These are phyloP conservation scores for Backusella tuberculispora DNA, from an alignment of 192 early-diverging fungal genomes.

Conservation along the genomic window DNA sequence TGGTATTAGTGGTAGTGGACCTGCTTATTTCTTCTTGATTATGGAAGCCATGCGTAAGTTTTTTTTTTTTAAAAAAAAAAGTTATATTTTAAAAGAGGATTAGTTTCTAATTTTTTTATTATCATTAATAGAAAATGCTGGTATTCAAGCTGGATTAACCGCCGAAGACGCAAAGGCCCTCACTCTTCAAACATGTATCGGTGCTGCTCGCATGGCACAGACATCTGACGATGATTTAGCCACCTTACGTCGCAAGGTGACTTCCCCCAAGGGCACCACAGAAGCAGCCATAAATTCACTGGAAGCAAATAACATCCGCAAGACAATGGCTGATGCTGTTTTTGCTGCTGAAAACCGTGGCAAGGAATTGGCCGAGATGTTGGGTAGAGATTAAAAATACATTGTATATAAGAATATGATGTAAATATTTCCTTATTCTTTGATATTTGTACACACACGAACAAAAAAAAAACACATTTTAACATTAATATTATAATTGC, in stretches of 20 bases:
- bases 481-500: not conserved
- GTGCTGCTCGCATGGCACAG: slow-evolving; percentile 86
- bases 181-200: slow-evolving; percentile 90
- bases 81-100: not conserved
- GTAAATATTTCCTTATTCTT: slow-evolving; percentile 11
- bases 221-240: slow-evolving; percentile 67
- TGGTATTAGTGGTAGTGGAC: slow-evolving; percentile 89
- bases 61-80: not conserved
- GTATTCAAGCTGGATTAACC: slow-evolving; percentile 72
- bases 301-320: slow-evolving; percentile 60
- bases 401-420: not conserved
- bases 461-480: not conserved
- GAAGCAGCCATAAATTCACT: slow-evolving; percentile 85
- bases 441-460: slow-evolving; percentile 12
- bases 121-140: slow-evolving; percentile 80
- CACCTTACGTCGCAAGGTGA: slow-evolving; percentile 86
- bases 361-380: slow-evolving; percentile 67
- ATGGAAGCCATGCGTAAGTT: slow-evolving; percentile 78
- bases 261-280: slow-evolving; percentile 91
- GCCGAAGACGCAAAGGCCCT: slow-evolving; percentile 73
- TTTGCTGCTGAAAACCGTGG: slow-evolving; percentile 70
- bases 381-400: slow-evolving; percentile 43
- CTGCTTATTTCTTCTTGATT: slow-evolving; percentile 95
- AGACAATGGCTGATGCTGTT: slow-evolving; percentile 61
- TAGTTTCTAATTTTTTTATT: slow-evolving; percentile 69